phyloP scores from a whole-genome alignment of 306 rosid species.

The Delonix regia region DNA sequence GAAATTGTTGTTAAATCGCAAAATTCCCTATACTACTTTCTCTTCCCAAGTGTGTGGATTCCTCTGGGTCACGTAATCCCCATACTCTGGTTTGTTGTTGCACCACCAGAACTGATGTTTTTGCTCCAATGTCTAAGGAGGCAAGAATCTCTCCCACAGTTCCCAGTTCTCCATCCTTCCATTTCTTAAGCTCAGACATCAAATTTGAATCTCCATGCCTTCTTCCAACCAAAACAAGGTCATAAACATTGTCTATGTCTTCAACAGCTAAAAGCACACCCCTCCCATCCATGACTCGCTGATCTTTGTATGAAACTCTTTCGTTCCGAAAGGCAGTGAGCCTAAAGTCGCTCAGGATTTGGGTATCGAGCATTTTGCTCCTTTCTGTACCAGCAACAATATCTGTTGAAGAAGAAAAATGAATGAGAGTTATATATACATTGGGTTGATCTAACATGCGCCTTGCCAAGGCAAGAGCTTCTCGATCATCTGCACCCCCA shows the following conservation, averaged over 20 bases:
- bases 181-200: constrained; percentile 50
- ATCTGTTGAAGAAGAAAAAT: constrained; percentile 45
- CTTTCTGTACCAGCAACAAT: constrained; percentile 54
- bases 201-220: constrained; percentile 57
- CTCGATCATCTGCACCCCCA: constrained; percentile 76
- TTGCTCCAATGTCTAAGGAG: constrained; percentile 39
- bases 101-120: constrained; percentile 63
- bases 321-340: constrained; percentile 54
- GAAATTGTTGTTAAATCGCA: constrained; percentile 27
- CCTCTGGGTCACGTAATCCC: constrained; percentile 74
- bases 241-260: constrained; percentile 46
- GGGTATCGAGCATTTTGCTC: constrained; percentile 61
- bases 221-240: constrained; percentile 68
- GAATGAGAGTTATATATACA: constrained; percentile 52
- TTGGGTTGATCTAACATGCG: constrained; percentile 55
- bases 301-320: constrained; percentile 53
- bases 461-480: constrained; percentile 60
- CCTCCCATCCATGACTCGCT: constrained; percentile 31
- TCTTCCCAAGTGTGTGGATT: constrained; percentile 46
- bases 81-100: constrained; percentile 67
- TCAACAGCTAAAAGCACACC: constrained; percentile 45
- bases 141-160: constrained; percentile 61
- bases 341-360: constrained; percentile 56
- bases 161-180: constrained; percentile 61
- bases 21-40: constrained; percentile 29